phyloP scores from a whole-genome alignment of 108 stramenopile species.

The Skeletonema costatum region DNA sequence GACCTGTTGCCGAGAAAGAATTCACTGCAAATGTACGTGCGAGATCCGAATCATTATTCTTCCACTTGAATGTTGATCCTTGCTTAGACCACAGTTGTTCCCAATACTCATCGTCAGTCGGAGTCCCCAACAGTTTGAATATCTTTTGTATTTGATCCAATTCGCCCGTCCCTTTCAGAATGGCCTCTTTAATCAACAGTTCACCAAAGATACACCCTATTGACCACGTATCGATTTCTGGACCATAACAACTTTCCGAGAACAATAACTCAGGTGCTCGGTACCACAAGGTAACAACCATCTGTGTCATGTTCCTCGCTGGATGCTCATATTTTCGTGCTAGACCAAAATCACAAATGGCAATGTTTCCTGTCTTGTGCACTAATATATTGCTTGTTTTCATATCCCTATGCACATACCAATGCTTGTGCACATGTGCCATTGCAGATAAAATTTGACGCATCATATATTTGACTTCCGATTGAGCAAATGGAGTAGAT shows the following conservation, averaged over 20 bases:
- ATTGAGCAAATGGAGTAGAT: constrained; percentile 69
- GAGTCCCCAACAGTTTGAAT: constrained; percentile 88
- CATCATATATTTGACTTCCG: constrained; percentile 83
- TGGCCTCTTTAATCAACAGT: constrained; percentile 85
- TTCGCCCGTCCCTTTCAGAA: constrained; percentile 94
- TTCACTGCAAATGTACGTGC: constrained; percentile 67
- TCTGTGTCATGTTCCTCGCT: constrained; percentile 69
- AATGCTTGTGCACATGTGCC: constrained; percentile 76
- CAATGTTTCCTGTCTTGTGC: constrained; percentile 71
- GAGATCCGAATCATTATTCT: constrained; percentile 53
- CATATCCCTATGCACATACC: constrained; percentile 92
- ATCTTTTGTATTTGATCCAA: constrained; percentile 97
- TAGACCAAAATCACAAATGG: constrained; percentile 92
- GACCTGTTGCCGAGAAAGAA: constrained; percentile 62
- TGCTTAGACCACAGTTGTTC: constrained; percentile 69
- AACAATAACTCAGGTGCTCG: constrained; percentile 90
- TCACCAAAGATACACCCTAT: constrained; percentile 98
- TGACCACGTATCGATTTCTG: constrained; percentile 93
- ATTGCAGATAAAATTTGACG: constrained; percentile 79
- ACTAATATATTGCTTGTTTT: constrained; percentile 93
- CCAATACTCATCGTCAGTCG: constrained; percentile 84
- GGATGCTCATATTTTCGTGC: constrained; percentile 84
- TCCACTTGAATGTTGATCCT: constrained; percentile 82
- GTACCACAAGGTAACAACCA: constrained; percentile 94
- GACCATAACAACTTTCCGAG: constrained; percentile 82